A percentile compares a stretch with the other conserved stretches of the same genome.
Evolutionary conservation across 1,284 basidiomycete species (phyloP).

Genomic region (Ceratobasidium sp.): DNA sequence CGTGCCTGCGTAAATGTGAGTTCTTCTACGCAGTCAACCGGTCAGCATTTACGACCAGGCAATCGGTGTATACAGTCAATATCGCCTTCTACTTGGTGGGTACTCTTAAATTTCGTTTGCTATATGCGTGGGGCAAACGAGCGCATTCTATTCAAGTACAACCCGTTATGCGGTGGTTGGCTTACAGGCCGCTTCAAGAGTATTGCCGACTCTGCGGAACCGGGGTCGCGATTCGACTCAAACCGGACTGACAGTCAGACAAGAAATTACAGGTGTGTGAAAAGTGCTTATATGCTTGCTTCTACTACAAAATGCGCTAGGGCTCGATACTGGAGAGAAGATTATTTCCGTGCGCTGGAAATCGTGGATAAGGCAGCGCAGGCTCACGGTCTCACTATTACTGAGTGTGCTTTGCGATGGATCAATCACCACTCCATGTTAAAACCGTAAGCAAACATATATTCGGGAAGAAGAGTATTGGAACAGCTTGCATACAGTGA

Average conservation of each 20-base stretch:
- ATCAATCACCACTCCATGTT: conserved; percentile 63
- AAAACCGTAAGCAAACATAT: conserved; percentile 47
- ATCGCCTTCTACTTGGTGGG: conserved; percentile 40
- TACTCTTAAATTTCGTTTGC: neutral
- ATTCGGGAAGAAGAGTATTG: neutral
- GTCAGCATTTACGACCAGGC: neutral
- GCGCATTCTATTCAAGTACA: conserved; percentile 11
- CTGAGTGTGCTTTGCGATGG: conserved; percentile 64
- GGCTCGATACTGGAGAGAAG: conserved; percentile 42
- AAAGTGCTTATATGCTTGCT: neutral
- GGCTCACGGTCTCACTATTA: conserved; percentile 57
- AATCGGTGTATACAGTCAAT: neutral
- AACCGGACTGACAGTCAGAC: conserved; percentile 39
- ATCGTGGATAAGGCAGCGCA: conserved; percentile 32
- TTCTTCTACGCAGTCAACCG: conserved; percentile 59
- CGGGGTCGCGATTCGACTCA: conserved; percentile 40
- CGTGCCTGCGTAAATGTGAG: conserved; percentile 63
- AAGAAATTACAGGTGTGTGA: conserved; percentile 34
- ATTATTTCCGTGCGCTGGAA: conserved; percentile 29
- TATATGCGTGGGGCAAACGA: conserved; percentile 29
- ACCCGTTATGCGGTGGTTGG: conserved; percentile 44
- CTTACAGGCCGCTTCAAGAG: conserved; percentile 42
- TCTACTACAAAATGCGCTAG: neutral
- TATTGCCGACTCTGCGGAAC: conserved; percentile 33
- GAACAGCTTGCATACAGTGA: conserved; percentile 18